Evolutionary conservation across 1,284 basidiomycete genomes (phyloP).

Genomic region (Heimioporus punctisporus): DNA sequence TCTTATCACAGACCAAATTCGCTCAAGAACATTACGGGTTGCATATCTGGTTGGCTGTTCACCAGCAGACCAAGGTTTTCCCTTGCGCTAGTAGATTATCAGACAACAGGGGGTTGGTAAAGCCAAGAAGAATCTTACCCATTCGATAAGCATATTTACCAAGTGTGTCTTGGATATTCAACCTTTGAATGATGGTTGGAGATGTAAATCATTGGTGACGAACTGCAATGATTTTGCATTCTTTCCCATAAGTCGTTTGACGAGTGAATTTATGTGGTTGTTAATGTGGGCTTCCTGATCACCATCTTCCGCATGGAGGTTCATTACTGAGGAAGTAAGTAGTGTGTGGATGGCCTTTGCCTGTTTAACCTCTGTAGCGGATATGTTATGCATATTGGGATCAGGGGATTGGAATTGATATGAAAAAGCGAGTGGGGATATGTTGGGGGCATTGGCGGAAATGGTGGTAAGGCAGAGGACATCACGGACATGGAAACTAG

Average conservation of each 20-base stretch:
- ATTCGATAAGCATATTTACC: constrained; percentile 1
- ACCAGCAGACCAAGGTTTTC: neutral
- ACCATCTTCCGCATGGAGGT: neutral
- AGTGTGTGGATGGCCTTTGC: constrained; percentile 1
- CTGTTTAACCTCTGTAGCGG: neutral
- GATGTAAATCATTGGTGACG: neutral
- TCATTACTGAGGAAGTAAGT: neutral
- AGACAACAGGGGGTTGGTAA: neutral
- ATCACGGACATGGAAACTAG: neutral
- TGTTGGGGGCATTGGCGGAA: neutral
- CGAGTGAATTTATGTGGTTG: neutral
- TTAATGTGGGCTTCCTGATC: neutral
- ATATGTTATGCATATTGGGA: neutral
- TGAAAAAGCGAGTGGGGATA: neutral
- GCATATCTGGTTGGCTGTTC: neutral
- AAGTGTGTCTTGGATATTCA: neutral
- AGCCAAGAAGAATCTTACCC: neutral
- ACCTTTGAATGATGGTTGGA: neutral
- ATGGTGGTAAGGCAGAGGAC: neutral
- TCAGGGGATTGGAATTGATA: neutral
- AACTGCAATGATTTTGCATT: neutral
- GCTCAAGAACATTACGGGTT: neutral
- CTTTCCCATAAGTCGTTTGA: constrained; percentile 1
- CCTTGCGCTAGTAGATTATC: neutral
- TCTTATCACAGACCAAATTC: neutral